A percentile compares a stretch with the other conserved stretches of the same genome.
These are phyloP conservation scores for Salix udensis DNA, from an alignment of 345 rosid genomes.

Conservation along the genomic window DNA sequence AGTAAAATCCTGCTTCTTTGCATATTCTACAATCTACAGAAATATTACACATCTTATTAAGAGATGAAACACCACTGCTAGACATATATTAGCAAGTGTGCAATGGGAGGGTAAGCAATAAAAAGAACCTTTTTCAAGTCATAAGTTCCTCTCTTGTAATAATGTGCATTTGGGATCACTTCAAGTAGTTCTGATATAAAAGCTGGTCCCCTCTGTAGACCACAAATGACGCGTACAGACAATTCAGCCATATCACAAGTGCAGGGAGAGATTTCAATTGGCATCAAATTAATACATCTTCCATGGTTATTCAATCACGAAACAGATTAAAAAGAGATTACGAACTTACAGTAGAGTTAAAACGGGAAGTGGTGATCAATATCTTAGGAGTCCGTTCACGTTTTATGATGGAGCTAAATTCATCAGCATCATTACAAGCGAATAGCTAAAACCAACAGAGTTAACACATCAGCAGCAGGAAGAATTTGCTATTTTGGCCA, in stretches of 20 bases:
- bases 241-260: conserved; percentile 6
- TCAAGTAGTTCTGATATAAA: conserved; percentile 69
- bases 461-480: conserved; percentile 1
- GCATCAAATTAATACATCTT: background rate
- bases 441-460: conserved; percentile 45
- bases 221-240: conserved; percentile 1
- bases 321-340: background rate
- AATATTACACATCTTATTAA: background rate
- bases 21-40: conserved; percentile 80
- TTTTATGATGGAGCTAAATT: conserved; percentile 61
- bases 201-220: conserved; percentile 77
- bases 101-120: background rate
- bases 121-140: conserved; percentile 76
- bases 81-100: background rate
- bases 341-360: conserved; percentile 74
- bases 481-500: background rate
- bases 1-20: conserved; percentile 69
- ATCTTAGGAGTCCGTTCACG: conserved; percentile 57
- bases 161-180: conserved; percentile 82
- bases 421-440: conserved; percentile 88
- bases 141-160: conserved; percentile 78
- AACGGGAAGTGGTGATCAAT: conserved; percentile 87
- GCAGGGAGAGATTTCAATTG: background rate
- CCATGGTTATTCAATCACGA: background rate
- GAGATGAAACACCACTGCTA: background rate